Percentiles rank a stretch among this genome's conserved stretches.
phyloP scores from a whole-genome alignment of 345 rosid genomes.

The Moricandia moricandioides region DNA sequence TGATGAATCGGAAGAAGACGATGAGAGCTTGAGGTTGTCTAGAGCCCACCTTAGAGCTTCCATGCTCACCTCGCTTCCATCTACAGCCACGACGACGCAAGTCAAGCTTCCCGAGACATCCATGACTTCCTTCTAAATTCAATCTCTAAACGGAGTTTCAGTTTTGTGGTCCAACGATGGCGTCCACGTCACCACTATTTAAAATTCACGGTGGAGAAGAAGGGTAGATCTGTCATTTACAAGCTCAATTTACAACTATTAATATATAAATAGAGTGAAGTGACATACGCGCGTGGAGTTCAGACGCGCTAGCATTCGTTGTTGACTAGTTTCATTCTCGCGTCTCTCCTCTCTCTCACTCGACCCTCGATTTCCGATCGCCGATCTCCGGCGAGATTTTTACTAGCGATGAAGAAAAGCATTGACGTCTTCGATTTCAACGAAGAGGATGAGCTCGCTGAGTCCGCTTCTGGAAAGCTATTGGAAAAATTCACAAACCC shows the following conservation, averaged over 20 bases:
- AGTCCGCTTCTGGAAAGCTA: constrained; percentile 44
- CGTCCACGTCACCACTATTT: constrained; percentile 14
- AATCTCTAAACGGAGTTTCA: constrained; percentile 2
- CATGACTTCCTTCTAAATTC: constrained; percentile 16
- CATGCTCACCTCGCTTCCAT: constrained; percentile 94
- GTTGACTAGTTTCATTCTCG: constrained; percentile 12
- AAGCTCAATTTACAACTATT: not conserved
- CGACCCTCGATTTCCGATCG: constrained; percentile 25
- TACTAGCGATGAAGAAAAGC: constrained; percentile 52
- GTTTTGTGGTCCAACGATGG: constrained; percentile 12
- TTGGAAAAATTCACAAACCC: constrained; percentile 59
- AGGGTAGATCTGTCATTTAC: constrained; percentile 8
- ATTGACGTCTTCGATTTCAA: constrained; percentile 63
- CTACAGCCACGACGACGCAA: constrained; percentile 73
- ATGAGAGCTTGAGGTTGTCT: constrained; percentile 68
- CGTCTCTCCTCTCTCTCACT: constrained; percentile 15
- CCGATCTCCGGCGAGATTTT: constrained; percentile 25
- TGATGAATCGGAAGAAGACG: constrained; percentile 49
- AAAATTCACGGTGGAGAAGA: not conserved
- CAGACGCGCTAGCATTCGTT: constrained; percentile 23
- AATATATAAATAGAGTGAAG: not conserved
- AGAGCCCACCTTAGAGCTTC: constrained; percentile 77
- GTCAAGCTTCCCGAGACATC: constrained; percentile 52
- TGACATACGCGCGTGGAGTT: constrained; percentile 21
- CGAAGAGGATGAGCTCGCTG: constrained; percentile 67